Evolutionary conservation across 495 filamentous ascomycete genomes (phyloP), one percentile per base, ranked within the genome.

Genomic region (Penicillium taxi): DNA sequence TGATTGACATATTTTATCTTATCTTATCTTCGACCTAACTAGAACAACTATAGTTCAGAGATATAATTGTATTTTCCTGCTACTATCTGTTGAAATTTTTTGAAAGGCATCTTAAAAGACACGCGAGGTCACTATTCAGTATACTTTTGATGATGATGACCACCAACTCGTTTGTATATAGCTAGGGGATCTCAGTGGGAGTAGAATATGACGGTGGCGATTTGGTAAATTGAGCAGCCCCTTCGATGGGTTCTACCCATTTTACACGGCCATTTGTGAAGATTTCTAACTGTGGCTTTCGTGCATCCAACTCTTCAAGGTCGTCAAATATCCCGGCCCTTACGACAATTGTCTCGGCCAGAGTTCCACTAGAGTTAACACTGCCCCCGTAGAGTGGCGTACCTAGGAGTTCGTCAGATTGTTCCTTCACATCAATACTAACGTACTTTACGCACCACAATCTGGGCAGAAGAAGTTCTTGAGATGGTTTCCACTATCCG

Each of bases 301-400:
- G 27, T 32, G 50, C 15, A 32, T 53, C 45, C 44, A 63, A 24
- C 25, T 55, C 7, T 5, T 11, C 14, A 0, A 17, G 12, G 23
- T 63, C 46, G 46, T 66, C 57, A 13, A 66, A 47, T 7, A 66
- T 61, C 3, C 59, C 61, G 3, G 58, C 59, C 27, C 61, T 55
- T 5, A 66, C n/a, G 19, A 66, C 24, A 5, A 35, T 50, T 0
- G 32, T 42, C 24, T 51, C 53, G 0, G 35, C 44, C 11, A 30
- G 35, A n/a, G 12, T 18, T 21, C 57, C 59, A 18, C 37, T 14
- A 1, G 44, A 2, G 0, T 53, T 44, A 1, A 55, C 21, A 14
- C 31, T 55, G 0, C 5, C 17, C 18, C 61, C 61, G 42, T 33
- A 66, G 6, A 66, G 50, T 13, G 61, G 58, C 28, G 59, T 58